phyloP scores from a whole-genome alignment of 768 basidiomycete species.

The Termitomyces sp. region DNA sequence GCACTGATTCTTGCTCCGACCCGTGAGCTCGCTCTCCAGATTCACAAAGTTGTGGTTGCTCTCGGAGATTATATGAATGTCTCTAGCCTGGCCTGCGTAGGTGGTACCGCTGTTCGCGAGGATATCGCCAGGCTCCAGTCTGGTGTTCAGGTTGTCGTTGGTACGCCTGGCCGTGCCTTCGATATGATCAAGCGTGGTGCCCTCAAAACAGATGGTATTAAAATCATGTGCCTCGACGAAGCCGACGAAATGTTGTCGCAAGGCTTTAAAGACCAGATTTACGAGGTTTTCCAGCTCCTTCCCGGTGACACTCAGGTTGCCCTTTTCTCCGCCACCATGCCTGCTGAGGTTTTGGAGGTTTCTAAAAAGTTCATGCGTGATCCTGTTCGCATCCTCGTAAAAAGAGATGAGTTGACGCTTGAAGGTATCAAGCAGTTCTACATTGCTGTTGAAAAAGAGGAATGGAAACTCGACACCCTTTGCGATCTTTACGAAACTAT shows the following conservation, averaged over 20 bases:
- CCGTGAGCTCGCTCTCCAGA: slow-evolving; percentile 97
- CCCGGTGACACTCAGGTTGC: slow-evolving; percentile 97
- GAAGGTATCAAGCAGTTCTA: slow-evolving; percentile 99
- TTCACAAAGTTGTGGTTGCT: slow-evolving; percentile 96
- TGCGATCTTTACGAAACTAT: slow-evolving; percentile 99
- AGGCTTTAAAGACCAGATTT: slow-evolving; percentile 99
- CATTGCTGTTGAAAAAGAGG: slow-evolving; percentile 99
- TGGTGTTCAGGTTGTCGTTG: slow-evolving; percentile 87
- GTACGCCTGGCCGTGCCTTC: slow-evolving; percentile 94
- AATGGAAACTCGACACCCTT: slow-evolving; percentile 98
- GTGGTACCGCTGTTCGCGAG: slow-evolving; percentile 96
- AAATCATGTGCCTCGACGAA: slow-evolving; percentile 96
- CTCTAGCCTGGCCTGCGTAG: slow-evolving; percentile 95
- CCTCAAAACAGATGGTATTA: slow-evolving; percentile 82
- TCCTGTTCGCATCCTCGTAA: slow-evolving; percentile 94
- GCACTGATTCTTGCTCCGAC: slow-evolving; percentile 99
- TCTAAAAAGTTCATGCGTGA: slow-evolving; percentile 99
- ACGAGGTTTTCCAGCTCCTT: slow-evolving; percentile 97
- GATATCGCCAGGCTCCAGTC: slow-evolving; percentile 97
- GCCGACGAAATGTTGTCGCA: slow-evolving; percentile 98
- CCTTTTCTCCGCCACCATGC: slow-evolving; percentile 96
- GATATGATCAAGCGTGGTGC: slow-evolving; percentile 99
- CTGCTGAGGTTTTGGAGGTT: slow-evolving; percentile 93
- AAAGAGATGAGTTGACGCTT: slow-evolving; percentile 95
- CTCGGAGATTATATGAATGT: slow-evolving; percentile 97